Percentiles rank a stretch among this genome's conserved stretches.
phyloP scores from a whole-genome alignment of 345 rosid species.

The Corchorus capsularis region DNA sequence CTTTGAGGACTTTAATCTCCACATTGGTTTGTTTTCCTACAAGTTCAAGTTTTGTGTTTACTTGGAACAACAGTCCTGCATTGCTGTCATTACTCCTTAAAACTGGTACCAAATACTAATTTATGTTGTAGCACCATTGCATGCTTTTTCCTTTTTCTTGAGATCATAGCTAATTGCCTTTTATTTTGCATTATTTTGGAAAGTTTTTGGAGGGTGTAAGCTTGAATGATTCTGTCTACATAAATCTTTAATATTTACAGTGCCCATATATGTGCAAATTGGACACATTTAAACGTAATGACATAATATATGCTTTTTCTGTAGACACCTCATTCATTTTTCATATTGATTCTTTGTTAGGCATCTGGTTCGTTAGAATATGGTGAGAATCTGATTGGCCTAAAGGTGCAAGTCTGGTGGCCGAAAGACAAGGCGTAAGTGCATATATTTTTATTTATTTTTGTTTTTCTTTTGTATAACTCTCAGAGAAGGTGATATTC shows the following conservation, averaged over 20 bases:
- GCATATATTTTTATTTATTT: neutral
- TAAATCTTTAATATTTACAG: neutral
- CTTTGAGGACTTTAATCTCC: neutral
- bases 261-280: neutral
- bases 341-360: slow-evolving; percentile 42
- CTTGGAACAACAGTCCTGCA: neutral
- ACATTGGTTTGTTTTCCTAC: neutral
- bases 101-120: neutral
- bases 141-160: neutral
- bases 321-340: slow-evolving; percentile 16
- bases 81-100: neutral
- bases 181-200: neutral
- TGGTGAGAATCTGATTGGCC: slow-evolving; percentile 65
- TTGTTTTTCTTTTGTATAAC: neutral
- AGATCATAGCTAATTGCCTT: neutral
- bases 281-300: neutral
- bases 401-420: slow-evolving; percentile 91
- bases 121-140: neutral
- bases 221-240: neutral
- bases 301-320: slow-evolving; percentile 1
- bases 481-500: neutral
- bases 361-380: slow-evolving; percentile 46
- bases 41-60: neutral
- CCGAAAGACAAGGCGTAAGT: slow-evolving; percentile 76
- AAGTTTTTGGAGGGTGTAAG: neutral